Conservation (phyloP, 2,329 filamentous ascomycete genomes). For the Aureobasidium sp. region DNA sequence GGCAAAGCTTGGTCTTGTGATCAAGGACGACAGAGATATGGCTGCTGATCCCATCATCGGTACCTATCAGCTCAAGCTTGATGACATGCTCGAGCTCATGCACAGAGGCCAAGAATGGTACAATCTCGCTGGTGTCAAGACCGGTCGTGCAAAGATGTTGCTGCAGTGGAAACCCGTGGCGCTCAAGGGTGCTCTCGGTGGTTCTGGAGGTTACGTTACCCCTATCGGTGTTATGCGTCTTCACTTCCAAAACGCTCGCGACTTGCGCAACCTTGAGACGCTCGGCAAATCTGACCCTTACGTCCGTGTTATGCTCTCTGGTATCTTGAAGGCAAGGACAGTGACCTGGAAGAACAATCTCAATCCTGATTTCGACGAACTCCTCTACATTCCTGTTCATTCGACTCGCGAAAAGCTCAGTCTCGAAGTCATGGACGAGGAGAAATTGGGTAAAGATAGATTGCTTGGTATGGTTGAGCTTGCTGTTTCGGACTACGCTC, state of each 20-base stretch:
- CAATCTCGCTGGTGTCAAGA: slow-evolving; percentile 71
- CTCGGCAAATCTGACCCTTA: slow-evolving; percentile 98
- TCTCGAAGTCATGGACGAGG: slow-evolving; percentile 94
- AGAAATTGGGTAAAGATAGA: slow-evolving; percentile 85
- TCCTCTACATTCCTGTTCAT: slow-evolving; percentile 89
- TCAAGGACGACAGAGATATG: slow-evolving; percentile 93
- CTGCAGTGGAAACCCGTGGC: slow-evolving; percentile 94
- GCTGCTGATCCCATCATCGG: slow-evolving; percentile 76
- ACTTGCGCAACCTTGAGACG: slow-evolving; percentile 86
- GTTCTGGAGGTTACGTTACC: slow-evolving; percentile 82
- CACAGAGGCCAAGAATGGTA: slow-evolving; percentile 96
- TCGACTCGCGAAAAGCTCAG: slow-evolving; percentile 74
- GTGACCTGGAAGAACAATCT: slow-evolving; percentile 96
- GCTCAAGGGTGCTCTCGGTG: slow-evolving; percentile 66
- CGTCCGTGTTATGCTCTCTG: slow-evolving; percentile 77
- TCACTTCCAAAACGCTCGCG: slow-evolving; percentile 76
- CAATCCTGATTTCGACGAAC: slow-evolving; percentile 91
- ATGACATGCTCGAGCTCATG: slow-evolving; percentile 86
- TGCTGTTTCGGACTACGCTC: slow-evolving; percentile 68
- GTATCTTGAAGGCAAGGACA: slow-evolving; percentile 82
- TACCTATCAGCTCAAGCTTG: slow-evolving; percentile 89
- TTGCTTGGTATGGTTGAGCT: slow-evolving; percentile 77
- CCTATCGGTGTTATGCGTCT: slow-evolving; percentile 93
- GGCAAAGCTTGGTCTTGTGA: slow-evolving; percentile 80
- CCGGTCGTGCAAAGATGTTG: slow-evolving; percentile 81